phyloP scores from a whole-genome alignment of 192 early-diverging fungal species.

The Coemansia sp. region DNA sequence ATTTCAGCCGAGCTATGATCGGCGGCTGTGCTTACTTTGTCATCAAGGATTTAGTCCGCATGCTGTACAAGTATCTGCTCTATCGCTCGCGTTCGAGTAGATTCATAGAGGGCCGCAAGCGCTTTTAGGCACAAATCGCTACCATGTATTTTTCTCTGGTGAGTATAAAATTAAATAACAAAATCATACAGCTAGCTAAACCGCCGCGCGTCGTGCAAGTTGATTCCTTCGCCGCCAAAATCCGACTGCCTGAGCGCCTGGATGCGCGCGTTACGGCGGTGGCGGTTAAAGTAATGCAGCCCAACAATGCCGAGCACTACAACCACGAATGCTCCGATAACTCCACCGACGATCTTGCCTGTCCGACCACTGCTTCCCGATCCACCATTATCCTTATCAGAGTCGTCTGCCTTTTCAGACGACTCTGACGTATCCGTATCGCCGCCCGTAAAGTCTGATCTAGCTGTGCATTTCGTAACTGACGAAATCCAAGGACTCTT shows the following conservation, averaged over 20 bases:
- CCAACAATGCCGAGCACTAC: conserved; percentile 33
- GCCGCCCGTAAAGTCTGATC: conserved; percentile 36
- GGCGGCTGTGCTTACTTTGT: conserved; percentile 62
- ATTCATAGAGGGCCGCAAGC: conserved; percentile 47
- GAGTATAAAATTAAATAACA: not conserved
- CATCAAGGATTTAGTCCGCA: conserved; percentile 60
- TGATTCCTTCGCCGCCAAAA: conserved; percentile 34
- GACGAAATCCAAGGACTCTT: conserved; percentile 26
- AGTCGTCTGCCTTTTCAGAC: not conserved
- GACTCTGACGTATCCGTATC: not conserved
- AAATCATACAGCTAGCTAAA: not conserved
- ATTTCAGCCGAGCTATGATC: conserved; percentile 57
- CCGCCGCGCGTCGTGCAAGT: conserved; percentile 15
- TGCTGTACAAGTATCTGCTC: conserved; percentile 60
- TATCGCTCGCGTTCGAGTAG: conserved; percentile 48
- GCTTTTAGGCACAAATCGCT: not conserved
- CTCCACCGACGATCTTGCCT: conserved; percentile 47
- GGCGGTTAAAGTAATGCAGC: conserved; percentile 46
- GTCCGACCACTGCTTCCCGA: conserved; percentile 19
- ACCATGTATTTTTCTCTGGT: too few relatives aligned
- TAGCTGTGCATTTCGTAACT: conserved; percentile 27
- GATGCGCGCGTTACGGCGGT: conserved; percentile 30
- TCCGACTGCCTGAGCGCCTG: conserved; percentile 27
- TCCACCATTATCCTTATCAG: not conserved
- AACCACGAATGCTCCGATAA: conserved; percentile 26